Base-by-base conservation (phyloP, 2,329 filamentous ascomycete species). In the Pleurostoma richardsiae region DNA sequence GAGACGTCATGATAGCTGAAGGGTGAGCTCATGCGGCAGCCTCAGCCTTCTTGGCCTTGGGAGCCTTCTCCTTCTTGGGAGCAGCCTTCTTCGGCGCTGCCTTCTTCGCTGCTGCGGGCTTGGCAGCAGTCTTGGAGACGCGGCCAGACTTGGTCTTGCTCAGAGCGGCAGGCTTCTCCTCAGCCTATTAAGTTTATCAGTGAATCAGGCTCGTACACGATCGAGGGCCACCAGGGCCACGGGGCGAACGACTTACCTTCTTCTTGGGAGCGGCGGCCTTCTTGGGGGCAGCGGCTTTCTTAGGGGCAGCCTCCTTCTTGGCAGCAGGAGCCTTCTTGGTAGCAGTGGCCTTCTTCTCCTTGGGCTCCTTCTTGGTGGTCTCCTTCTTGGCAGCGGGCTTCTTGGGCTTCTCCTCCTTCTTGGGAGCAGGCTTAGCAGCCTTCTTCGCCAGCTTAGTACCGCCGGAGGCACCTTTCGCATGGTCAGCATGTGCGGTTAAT, bases 381-480 rank as follows among this genome's bases (percentile, higher is more conserved):
- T 59, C 56, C 62, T 65, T 64, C 59, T 63, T 63, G 40, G 55
- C 55, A n/a, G 55, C 56, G 11, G 59, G 51, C 54, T 59, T 57
- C 58, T 61, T 60, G 39, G 45, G 19, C 59, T 64, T 58, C 59
- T 66, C 65, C 59, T 64, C 59, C 59, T 66, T 66, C 51, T 56
- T 56, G 27, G 48, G 44, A 7, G 51, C 49, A 3, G 80, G 70
- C 64, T 75, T 68, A 30, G 52, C 52, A 55, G 76, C 68, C 76
- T 90, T 90, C 83, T 92, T 92, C 50, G 86, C 86, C 50, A 96
- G 85, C 85, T 96, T 96, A 70, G 94, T 90, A 56, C 89, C 87
- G 51, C 90, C 90, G 54, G 90, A 96, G 50, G 89, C 79, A 60
- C 87, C 86, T 90, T 36, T 8, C 19, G 26, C 4, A 36, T 7